A percentile compares a stretch with the other conserved stretches of the same genome.
phyloP scores from a whole-genome alignment of 2,329 filamentous ascomycete genomes.

The Endoconidiophora laricicola region DNA sequence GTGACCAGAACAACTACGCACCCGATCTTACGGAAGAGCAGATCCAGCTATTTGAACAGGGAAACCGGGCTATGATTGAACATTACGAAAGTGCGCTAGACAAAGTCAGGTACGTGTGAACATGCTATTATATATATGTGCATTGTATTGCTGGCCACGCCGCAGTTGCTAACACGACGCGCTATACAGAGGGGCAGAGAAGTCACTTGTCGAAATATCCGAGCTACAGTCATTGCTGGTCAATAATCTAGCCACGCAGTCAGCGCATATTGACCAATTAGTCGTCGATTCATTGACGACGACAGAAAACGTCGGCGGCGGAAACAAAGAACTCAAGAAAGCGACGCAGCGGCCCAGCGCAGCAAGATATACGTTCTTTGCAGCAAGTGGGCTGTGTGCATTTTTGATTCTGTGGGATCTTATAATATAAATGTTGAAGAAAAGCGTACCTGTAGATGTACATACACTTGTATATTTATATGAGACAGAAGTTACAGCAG shows the following conservation, averaged over 20 bases:
- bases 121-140: background rate
- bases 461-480: no score
- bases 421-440: conserved; percentile 28
- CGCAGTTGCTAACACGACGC: no score
- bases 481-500: no score
- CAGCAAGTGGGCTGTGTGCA: conserved; percentile 57
- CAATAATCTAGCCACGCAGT: conserved; percentile 68
- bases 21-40: conserved; percentile 64
- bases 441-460: background rate
- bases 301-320: conserved; percentile 69
- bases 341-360: conserved; percentile 57
- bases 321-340: conserved; percentile 81
- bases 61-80: conserved; percentile 82
- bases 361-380: conserved; percentile 65
- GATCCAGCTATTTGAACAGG: conserved; percentile 80
- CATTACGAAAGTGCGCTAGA: conserved; percentile 89
- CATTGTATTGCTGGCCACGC: background rate
- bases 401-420: conserved; percentile 67
- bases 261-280: conserved; percentile 76
- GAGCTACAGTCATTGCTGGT: conserved; percentile 83
- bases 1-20: conserved; percentile 12
- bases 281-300: conserved; percentile 71
- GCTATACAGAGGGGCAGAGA: conserved; percentile 57
- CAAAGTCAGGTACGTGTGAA: conserved; percentile 63
- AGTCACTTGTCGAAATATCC: conserved; percentile 79